These are phyloP conservation scores for Phaeosphaeriaceae sp. DNA, from an alignment of 2,329 filamentous ascomycete species.

Conservation along the genomic window DNA sequence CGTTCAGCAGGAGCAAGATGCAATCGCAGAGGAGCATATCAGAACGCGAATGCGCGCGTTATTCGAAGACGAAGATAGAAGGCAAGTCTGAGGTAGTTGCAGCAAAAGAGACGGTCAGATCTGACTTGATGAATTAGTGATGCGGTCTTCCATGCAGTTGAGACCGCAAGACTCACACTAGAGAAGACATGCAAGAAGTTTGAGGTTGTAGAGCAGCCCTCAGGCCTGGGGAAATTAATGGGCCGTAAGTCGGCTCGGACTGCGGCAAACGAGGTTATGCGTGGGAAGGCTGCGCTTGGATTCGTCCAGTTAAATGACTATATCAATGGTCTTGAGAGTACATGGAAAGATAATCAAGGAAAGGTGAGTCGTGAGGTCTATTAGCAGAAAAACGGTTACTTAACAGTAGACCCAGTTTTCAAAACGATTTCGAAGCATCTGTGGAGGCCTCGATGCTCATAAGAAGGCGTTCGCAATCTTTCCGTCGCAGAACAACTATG, in stretches of 20 bases:
- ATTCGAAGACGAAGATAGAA: not conserved
- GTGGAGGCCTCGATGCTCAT: conserved; percentile 10
- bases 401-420: not conserved
- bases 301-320: conserved; percentile 2
- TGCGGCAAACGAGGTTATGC: not conserved
- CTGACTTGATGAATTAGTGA: not conserved
- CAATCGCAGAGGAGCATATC: not conserved
- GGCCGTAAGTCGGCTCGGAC: not conserved
- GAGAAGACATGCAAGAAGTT: not conserved
- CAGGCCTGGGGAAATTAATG: not conserved
- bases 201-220: not conserved
- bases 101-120: not conserved
- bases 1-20: not conserved
- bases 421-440: conserved; percentile 6
- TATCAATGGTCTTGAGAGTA: not conserved
- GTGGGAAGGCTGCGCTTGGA: not conserved
- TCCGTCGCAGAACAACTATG: conserved; percentile 14
- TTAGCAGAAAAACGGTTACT: not conserved
- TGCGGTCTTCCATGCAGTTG: conserved; percentile 1
- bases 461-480: conserved; percentile 8
- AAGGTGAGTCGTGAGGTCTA: not conserved
- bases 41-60: not conserved
- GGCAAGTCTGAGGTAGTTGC: not conserved
- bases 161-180: conserved; percentile 1
- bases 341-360: conserved; percentile 8